Base-by-base conservation (phyloP, 768 basidiomycete species). In the Tephrocybe sp. region DNA sequence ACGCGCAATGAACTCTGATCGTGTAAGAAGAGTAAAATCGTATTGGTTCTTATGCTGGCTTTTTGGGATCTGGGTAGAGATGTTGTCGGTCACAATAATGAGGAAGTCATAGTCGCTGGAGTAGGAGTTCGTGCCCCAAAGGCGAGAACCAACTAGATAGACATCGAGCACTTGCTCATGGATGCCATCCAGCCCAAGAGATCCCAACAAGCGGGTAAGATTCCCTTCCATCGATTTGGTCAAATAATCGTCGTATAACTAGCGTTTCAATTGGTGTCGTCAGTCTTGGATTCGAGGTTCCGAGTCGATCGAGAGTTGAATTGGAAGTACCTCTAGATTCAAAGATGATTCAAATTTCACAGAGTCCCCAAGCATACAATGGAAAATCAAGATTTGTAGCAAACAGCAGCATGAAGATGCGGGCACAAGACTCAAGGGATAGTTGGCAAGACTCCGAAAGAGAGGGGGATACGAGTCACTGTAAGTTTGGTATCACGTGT, bases 21-120 rank as follows among this genome's bases (percentile, higher is more conserved):
- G 54, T 3, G 50, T 58, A 29, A 58, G 40, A 5, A 63, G 10
- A 7, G 61, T 62, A 8, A 55, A 34, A n/a, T 61, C 61, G 50
- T 59, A 61, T 44, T 57, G 44, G 21, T 55, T 55, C 41, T 56
- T 58, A 39, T 62, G 62, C 45, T 57, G 60, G 44, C 59, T 63
- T 40, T 55, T 61, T 2, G 18, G 42, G 6, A 37, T 15, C n/a
- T 50, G 15, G 0, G 42, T 10, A 15, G 45, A 22, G 9, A 54
- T 22, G 47, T 50, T 46, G 11, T 49, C 42, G 23, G 50, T 38
- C 6, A 11, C 27, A 29, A 64, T 49, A 18, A 63, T 34, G 30
- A 62, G 50, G 11, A 59, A 47, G 31, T 60, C 57, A 22, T 57
- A 57, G 49, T 64, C 55, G 45, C 59, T 62, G 22, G 37, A 54